Evolutionary conservation across 768 basidiomycete species (phyloP).

Genomic region (Tricholoma terreum): DNA sequence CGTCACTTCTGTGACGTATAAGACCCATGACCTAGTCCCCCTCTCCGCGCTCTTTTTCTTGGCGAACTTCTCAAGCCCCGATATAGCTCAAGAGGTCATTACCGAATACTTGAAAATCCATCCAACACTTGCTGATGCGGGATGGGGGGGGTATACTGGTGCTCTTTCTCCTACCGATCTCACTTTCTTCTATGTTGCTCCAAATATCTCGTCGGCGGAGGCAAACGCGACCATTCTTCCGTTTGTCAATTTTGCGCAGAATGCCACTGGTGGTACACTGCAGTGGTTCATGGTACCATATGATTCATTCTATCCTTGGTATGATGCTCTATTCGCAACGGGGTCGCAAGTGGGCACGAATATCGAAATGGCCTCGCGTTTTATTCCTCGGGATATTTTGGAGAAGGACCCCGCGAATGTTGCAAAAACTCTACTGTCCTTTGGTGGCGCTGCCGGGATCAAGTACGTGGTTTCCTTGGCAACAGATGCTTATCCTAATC

Average conservation of each 20-base stretch:
- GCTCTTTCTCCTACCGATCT: conserved; percentile 17
- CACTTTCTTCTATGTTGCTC: conserved; percentile 24
- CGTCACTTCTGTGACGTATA: conserved; percentile 46
- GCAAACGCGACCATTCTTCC: conserved; percentile 32
- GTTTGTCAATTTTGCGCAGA: conserved; percentile 29
- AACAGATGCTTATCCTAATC: not conserved
- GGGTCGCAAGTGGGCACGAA: conserved; percentile 19
- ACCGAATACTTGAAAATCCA: conserved; percentile 34
- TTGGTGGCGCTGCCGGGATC: conserved; percentile 15
- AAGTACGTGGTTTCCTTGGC: conserved; percentile 17
- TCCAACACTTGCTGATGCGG: conserved; percentile 36
- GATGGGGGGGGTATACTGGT: conserved; percentile 40
- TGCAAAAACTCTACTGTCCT: conserved; percentile 20
- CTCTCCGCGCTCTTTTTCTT: conserved; percentile 24
- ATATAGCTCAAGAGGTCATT: conserved; percentile 25
- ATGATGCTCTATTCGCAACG: conserved; percentile 4
- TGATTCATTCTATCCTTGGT: conserved; percentile 11
- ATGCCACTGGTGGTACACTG: conserved; percentile 14
- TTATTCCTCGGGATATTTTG: conserved; percentile 29
- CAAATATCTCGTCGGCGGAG: conserved; percentile 33
- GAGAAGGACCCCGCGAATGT: conserved; percentile 21
- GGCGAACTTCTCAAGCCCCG: conserved; percentile 30
- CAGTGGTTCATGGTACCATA: not conserved
- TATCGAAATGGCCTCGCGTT: conserved; percentile 30
- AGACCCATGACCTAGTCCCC: conserved; percentile 37